Conservation (phyloP, 2,329 filamentous ascomycete genomes). For the Nannizzia gypsea region DNA sequence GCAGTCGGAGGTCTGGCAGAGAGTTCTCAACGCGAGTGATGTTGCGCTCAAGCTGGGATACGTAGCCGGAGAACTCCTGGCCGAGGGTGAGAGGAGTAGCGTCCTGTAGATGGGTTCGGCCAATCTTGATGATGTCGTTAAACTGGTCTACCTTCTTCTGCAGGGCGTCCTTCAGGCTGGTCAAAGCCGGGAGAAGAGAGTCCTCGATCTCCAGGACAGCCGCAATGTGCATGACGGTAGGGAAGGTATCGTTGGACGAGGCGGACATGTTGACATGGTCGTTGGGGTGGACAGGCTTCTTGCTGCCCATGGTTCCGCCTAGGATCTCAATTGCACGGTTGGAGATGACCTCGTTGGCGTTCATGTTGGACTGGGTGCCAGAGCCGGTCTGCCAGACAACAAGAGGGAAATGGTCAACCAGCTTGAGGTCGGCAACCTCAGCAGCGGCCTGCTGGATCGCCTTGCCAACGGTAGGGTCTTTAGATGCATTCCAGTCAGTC, state of each 20-base stretch:
- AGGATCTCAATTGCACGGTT: constrained; percentile 98
- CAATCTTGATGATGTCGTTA: constrained; percentile 96
- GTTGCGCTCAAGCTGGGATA: constrained; percentile 83
- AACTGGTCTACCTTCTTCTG: constrained; percentile 84
- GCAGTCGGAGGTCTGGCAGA: constrained; percentile 70
- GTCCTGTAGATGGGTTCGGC: constrained; percentile 92
- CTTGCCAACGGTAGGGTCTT: constrained; percentile 77
- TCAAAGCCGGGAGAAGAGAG: constrained; percentile 69
- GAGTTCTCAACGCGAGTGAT: constrained; percentile 74
- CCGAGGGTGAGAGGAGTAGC: constrained; percentile 90
- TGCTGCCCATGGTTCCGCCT: constrained; percentile 83
- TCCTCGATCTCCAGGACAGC: constrained; percentile 87
- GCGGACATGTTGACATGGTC: constrained; percentile 99
- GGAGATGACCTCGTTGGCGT: constrained; percentile 98
- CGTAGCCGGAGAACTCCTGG: constrained; percentile 96
- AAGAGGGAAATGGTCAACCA: constrained; percentile 93
- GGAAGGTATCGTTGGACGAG: constrained; percentile 98
- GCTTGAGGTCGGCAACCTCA: constrained; percentile 87
- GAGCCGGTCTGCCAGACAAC: constrained; percentile 99
- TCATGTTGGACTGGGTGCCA: constrained; percentile 99
- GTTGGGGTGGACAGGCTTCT: constrained; percentile 98
- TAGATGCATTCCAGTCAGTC: background rate
- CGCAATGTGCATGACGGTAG: constrained; percentile 98
- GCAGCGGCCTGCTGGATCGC: constrained; percentile 90
- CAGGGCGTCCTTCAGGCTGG: constrained; percentile 68